Evolutionary conservation across 805 yeast genomes (phyloP), one percentile per base, ranked within the genome.

Genomic region (Spathaspora girioi): DNA sequence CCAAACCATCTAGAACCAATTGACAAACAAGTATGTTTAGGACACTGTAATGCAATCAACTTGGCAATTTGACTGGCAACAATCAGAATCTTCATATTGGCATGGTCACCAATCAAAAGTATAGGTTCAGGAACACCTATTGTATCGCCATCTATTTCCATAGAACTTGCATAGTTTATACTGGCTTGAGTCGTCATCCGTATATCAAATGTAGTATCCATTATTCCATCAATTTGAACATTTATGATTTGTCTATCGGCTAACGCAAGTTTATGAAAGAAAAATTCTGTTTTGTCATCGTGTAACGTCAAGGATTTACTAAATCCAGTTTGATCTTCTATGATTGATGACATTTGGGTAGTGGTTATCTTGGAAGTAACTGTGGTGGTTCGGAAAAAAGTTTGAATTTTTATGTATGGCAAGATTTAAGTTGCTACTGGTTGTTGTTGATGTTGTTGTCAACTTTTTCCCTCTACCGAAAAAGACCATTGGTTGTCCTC

Each of bases 31-130:
- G 76, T 61, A 50, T 69, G 71, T 51, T 76, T 75, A 8, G 74
- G 71, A 10, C 65, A 56, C 9, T 53, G 38, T 47, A 66, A 66
- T 2, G 78, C 56, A 8, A 64, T 53, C 40, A 77, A 56, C 57
- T 74, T 73, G 1, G 81, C 83, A 27, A 80, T 65, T 56, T 80
- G 83, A 5, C 77, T 61, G 20, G 79, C 80, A 6, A 80, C 65
- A 12, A 80, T 75, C 43, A 75, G 78, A 29, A 78, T 59, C 56
- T 80, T 79, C 52, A 73, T 57, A 56, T 80, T 78, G 43, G 66
- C 66, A 17, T 77, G 69, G 54, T 78, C 73, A 1, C 85, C 85
- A 17, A 80, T 67, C 20, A 78, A 65, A 14, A 79, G 66, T 1
- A 63, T 56, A 0, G 83, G 80, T 44, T 80, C 80, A 15, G 49